phyloP scores from a whole-genome alignment of 1,284 basidiomycete species.

The Cryptococcus sp. region DNA sequence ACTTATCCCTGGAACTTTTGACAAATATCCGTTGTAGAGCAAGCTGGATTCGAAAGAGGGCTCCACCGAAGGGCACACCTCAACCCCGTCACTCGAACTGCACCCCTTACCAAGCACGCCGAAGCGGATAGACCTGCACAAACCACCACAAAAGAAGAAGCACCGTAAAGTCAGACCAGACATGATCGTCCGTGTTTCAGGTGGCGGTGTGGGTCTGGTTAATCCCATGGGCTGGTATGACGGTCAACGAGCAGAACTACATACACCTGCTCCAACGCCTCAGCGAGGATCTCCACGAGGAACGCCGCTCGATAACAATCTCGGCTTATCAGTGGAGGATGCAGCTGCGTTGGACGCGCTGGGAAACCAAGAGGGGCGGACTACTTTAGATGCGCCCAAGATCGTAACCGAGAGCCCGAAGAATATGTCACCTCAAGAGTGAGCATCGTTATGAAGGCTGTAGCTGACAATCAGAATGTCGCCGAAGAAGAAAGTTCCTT shows the following conservation, averaged over 20 bases:
- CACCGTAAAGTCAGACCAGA: constrained; percentile 62
- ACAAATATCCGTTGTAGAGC: constrained; percentile 1
- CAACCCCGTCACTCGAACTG: constrained; percentile 27
- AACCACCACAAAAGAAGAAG: constrained; percentile 38
- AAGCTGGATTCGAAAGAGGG: constrained; percentile 7
- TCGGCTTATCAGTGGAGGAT: constrained; percentile 3
- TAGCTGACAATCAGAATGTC: constrained; percentile 11
- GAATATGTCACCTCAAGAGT: constrained; percentile 13
- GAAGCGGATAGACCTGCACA: constrained; percentile 11
- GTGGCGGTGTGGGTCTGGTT: constrained; percentile 74
- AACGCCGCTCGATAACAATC: not conserved
- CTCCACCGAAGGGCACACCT: constrained; percentile 12
- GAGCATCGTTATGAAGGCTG: not conserved
- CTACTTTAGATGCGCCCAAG: not conserved
- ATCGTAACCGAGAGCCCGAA: constrained; percentile 19
- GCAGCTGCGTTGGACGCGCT: not conserved
- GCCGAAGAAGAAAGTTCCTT: constrained; percentile 21
- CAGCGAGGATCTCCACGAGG: constrained; percentile 1
- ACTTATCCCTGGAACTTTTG: not conserved
- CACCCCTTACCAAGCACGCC: constrained; percentile 13
- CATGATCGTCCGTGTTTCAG: constrained; percentile 79
- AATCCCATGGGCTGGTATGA: constrained; percentile 68
- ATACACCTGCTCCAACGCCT: constrained; percentile 21
- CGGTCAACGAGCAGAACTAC: constrained; percentile 16
- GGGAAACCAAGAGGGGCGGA: constrained; percentile 2